Evolutionary conservation across 805 yeast genomes (phyloP), one percentile per base, ranked within the genome.

Genomic region (Candida awuae): DNA sequence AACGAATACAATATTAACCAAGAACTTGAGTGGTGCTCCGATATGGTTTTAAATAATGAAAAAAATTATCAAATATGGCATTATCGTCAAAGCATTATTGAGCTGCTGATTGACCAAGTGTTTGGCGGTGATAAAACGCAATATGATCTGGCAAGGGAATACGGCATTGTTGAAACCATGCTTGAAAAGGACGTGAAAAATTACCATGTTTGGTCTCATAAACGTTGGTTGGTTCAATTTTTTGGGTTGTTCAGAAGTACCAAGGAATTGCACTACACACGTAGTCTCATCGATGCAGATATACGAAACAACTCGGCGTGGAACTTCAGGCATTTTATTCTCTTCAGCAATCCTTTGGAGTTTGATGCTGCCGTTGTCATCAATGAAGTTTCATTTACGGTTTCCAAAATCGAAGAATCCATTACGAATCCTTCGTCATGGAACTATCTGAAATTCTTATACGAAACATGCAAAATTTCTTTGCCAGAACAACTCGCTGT

Each of bases 21-120:
- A 13, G 95, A 90, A 53, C 65, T 86, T 28, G 74, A 74, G 28
- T 86, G 95, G 95, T 70, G 86, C 46, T 92, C 84, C 51, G 67
- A 67, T 25, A 63, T 84, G 26, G 88, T 95, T 0, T 54, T 82
- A 35, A 77, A 71, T 10, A 81, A 83, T 56, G 82, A 88, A 29
- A 92, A 92, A 58, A 90, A 88, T 64, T 92, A 92, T 61, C 98
- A 92, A 59, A 81, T 90, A n/a, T 92, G 97, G 97, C 84, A 88
- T 51, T 88, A 90, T 54, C 72, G 97, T 41, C 88, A 82, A 52
- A 63, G 77, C 25, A 55, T 90, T 8, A 61, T 82, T 39, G 67
- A 67, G 30, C 39, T 56, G 34, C 48, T 44, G 35, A 41, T 45
- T 25, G 21, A 44, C 4, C 15, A 31, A 16, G 12, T 16, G 12